These are phyloP conservation scores for Talaromyces sp. DNA, from an alignment of 2,329 filamentous ascomycete genomes.

Conservation along the genomic window DNA sequence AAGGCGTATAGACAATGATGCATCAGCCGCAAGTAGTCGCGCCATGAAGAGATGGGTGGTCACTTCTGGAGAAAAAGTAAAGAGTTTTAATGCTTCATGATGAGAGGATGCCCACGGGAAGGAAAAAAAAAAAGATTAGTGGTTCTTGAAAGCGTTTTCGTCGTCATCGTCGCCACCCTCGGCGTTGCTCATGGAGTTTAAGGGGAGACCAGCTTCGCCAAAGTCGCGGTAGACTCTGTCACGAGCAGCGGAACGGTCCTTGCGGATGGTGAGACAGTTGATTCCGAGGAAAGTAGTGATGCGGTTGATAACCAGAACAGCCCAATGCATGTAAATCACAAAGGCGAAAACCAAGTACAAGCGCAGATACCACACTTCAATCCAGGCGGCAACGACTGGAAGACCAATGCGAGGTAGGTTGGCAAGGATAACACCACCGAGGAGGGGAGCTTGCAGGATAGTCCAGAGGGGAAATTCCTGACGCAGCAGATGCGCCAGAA, in stretches of 20 bases:
- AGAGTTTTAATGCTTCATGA: neutral
- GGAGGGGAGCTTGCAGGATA: constrained; percentile 80
- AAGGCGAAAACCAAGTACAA: constrained; percentile 81
- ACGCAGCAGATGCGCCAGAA: constrained; percentile 87
- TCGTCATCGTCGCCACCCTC: neutral
- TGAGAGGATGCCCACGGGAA: neutral
- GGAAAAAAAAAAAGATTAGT: constrained; percentile 5
- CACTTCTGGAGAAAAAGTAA: neutral
- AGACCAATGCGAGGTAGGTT: constrained; percentile 81
- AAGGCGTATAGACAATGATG: constrained; percentile 13
- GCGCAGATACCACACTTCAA: constrained; percentile 81
- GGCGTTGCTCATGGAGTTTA: neutral
- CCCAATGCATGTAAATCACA: constrained; percentile 92
- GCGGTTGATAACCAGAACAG: constrained; percentile 82
- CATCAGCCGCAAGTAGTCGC: constrained; percentile 1
- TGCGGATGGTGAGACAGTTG: constrained; percentile 83
- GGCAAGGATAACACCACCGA: constrained; percentile 78
- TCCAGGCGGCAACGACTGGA: constrained; percentile 62
- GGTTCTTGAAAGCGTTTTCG: constrained; percentile 14
- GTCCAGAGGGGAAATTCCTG: constrained; percentile 98
- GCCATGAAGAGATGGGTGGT: neutral
- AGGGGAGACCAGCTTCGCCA: constrained; percentile 25
- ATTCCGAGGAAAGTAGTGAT: constrained; percentile 94
- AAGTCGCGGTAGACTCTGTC: constrained; percentile 41
- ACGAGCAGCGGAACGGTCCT: constrained; percentile 36